Percentiles rank a stretch among this genome's conserved stretches.
Conservation (phyloP, 495 filamentous ascomycete species). For the Penicillium bovifimosum region DNA sequence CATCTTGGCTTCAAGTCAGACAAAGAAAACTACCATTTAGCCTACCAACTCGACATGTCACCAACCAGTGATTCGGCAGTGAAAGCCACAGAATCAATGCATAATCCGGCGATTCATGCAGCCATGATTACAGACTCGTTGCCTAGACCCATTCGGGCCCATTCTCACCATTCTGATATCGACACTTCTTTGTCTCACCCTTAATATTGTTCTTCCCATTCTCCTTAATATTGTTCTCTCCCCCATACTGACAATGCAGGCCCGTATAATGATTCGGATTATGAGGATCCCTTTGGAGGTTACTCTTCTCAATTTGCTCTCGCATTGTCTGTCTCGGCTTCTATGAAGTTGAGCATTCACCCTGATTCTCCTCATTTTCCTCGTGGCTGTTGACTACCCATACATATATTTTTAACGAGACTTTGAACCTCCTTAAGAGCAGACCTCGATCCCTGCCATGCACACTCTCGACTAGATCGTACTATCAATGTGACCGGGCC, state of each 20-base stretch:
- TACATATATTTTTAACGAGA: neutral
- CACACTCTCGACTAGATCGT: neutral
- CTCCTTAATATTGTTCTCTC: constrained; percentile 23
- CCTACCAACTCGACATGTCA: neutral
- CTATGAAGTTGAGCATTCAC: neutral
- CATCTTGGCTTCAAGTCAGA: neutral
- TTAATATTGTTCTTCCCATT: constrained; percentile 23
- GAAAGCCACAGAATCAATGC: neutral
- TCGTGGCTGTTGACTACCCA: neutral
- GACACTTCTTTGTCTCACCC: constrained; percentile 7
- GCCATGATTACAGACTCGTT: neutral
- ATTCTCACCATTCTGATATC: neutral
- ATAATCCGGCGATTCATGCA: neutral
- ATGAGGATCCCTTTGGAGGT: neutral
- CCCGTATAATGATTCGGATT: neutral
- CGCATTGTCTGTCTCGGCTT: constrained; percentile 8
- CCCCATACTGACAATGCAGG: neutral
- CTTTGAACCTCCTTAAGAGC: neutral
- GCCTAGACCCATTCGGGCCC: neutral
- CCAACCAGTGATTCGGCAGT: neutral
- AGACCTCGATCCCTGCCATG: neutral
- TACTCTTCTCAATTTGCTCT: neutral
- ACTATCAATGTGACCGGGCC: neutral
- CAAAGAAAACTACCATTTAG: neutral
- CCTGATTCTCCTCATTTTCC: constrained; percentile 1